A percentile compares a stretch with the other conserved stretches of the same genome.
These are phyloP conservation scores for Beauveria rudraprayagi DNA, from an alignment of 2,329 filamentous ascomycete species.

Conservation along the genomic window DNA sequence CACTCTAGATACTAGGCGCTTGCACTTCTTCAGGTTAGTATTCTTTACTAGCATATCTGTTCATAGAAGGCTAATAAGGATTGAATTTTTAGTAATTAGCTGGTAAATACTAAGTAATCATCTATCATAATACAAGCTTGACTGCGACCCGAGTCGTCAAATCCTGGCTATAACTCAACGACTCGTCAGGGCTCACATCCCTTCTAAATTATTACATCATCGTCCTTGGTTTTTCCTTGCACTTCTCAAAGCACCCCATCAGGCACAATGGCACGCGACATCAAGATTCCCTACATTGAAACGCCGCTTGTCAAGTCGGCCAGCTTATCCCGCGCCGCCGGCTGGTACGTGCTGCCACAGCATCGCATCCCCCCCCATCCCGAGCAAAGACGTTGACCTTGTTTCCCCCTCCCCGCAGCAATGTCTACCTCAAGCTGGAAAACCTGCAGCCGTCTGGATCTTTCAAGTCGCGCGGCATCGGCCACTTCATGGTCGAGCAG, in stretches of 20 bases:
- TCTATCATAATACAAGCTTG: too few species aligned
- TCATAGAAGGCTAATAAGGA: too few species aligned
- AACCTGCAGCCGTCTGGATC: slow-evolving; percentile 74
- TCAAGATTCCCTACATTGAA: slow-evolving; percentile 50
- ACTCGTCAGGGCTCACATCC: background rate
- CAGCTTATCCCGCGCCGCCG: slow-evolving; percentile 55
- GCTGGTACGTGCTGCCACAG: slow-evolving; percentile 44
- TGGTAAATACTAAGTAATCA: too few species aligned
- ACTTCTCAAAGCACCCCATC: background rate
- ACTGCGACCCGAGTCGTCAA: background rate
- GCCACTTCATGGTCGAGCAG: slow-evolving; percentile 54
- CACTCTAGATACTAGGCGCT: too few species aligned
- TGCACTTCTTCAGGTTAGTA: too few species aligned
- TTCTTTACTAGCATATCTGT: too few species aligned
- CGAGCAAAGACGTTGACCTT: background rate
- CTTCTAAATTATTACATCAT: too few species aligned
- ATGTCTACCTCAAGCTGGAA: slow-evolving; percentile 77
- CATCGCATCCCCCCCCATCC: background rate
- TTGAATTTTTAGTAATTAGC: too few species aligned
- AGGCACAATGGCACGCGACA: slow-evolving; percentile 5
- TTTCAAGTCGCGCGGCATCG: slow-evolving; percentile 75
- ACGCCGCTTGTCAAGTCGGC: slow-evolving; percentile 61
- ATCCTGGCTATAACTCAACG: background rate
- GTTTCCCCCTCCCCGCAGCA: slow-evolving; percentile 31
- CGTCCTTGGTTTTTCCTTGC: background rate